Evolutionary conservation across 345 rosid genomes (phyloP), one percentile per base, ranked within the genome.

Genomic region (Pseudoturritis turrita): DNA sequence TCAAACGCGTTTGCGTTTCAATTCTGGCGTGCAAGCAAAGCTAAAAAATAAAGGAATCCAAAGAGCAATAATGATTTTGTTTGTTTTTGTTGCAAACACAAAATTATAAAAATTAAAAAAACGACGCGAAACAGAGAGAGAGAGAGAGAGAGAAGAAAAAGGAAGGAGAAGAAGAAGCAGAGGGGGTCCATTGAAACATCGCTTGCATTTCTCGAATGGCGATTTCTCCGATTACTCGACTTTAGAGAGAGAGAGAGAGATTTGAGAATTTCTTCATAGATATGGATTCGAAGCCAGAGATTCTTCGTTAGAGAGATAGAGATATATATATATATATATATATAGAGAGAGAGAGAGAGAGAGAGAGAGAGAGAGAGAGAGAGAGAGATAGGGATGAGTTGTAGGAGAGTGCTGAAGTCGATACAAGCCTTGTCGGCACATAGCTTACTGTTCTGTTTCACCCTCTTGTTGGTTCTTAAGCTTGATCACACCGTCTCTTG

Each of bases 361-460:
- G 26, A 64, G 19, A 62, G 66, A 60, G 17, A 60, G 21, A 51
- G 15, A 64, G 68, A 62, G 40, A 45, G 2, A 67, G 46, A 21
- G 6, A 41, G 12, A 23, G 33, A 68, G 66, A 82, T 0, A 40
- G 56, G 17, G 83, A 89, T 88, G 96, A 85, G 84, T 79, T 91
- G 98, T 87, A 81, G 95, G 62, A 88, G 98, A 83, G 92, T 89
- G 71, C 81, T 91, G 64, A 91, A 94, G 88, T 91, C 97, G 39
- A 85, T 76, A 36, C 99, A 88, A 90, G 88, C 97, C 56, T 77
- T 94, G 78, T 88, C 81, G 31, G 96, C 99, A 31, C 96, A 94
- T 64, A 54, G 74, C 72, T 89, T 84, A 33, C 91, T 94, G 52
- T 81, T 88, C 47, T 72, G 52, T 71, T 89, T 91, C 87, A 88